phyloP scores from a whole-genome alignment of 345 rosid genomes.

The Citrus unshiu region DNA sequence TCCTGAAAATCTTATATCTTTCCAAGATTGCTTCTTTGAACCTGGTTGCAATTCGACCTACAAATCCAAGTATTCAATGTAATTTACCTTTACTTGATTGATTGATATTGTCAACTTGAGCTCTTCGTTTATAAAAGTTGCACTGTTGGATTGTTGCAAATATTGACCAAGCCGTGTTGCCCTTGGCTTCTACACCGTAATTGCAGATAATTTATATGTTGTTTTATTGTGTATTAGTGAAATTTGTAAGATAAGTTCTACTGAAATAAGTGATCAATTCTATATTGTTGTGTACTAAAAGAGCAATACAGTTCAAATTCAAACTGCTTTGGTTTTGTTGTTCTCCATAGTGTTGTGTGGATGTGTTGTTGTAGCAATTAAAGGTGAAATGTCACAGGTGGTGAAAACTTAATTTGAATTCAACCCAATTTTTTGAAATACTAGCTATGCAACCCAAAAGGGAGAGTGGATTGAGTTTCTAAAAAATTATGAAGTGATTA shows the following conservation, averaged over 20 bases:
- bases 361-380: conserved; percentile 33
- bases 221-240: not conserved
- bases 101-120: not conserved
- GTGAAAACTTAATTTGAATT: no score
- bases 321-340: conserved; percentile 25
- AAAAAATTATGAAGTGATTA: no score
- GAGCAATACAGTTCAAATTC: conserved; percentile 25
- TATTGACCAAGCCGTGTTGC: not conserved
- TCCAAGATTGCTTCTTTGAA: not conserved
- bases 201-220: not conserved
- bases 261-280: not conserved
- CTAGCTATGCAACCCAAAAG: no score
- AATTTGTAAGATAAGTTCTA: not conserved
- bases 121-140: not conserved
- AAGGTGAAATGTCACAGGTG: conserved; percentile 29
- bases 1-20: no score
- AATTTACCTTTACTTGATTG: not conserved
- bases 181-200: not conserved
- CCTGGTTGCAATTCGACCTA: not conserved
- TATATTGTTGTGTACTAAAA: not conserved
- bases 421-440: no score
- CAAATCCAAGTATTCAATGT: not conserved
- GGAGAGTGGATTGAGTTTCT: no score
- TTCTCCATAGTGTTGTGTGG: conserved; percentile 18
- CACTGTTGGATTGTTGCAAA: conserved; percentile 4